Base-by-base conservation (phyloP, 73 alveolate species). In the Symbiodinium natans region DNA sequence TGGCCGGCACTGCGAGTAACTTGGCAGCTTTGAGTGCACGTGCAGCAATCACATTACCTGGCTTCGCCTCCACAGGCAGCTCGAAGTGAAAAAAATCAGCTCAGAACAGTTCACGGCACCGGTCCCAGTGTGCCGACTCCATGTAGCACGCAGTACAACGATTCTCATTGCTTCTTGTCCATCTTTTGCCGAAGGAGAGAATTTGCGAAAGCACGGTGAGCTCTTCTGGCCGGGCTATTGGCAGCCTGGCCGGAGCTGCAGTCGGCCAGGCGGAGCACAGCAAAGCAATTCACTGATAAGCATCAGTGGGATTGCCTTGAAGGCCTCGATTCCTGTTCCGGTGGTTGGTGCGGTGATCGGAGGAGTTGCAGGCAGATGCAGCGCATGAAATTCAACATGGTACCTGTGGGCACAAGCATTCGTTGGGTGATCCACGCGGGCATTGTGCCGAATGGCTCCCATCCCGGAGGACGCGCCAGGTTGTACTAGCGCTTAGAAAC, bases 241-340 rank as follows among this genome's bases (percentile, higher is more conserved):
- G 97, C 52, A 90, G 97, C 88, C 88, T 90, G 33, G 97, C 97
- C 13, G 97, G 97, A 68, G 97, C 97, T 19, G 97, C 97, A 41
- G 23, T 90, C 25, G 97, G 97, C 38, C 97, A 90, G 97, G 95
- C 41, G 0, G 52, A 77, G 54, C 52, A 52, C 87, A 8, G n/a
- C 87, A 8, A 77, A 1, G 31, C 13, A 29, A 19, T 8, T 0
- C 33, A n/a, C 46, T 25, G 29, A 63, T 15, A 56, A 13, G n/a
- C n/a, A 56, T 13, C 74, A 13, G 31, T 63, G 27, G 80, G 80
- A 36, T 23, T 63, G 33, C 80, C 19, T 46, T 13, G 13, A 34
- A 89, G 95, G 97, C 97, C 77, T 90, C 97, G 39, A 90, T 90
- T 17, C 97, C 97, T 0, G 97, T 90, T 17, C 97, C 97, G 9